phyloP scores from a whole-genome alignment of 768 basidiomycete genomes.

The Leccinum sublutescens region DNA sequence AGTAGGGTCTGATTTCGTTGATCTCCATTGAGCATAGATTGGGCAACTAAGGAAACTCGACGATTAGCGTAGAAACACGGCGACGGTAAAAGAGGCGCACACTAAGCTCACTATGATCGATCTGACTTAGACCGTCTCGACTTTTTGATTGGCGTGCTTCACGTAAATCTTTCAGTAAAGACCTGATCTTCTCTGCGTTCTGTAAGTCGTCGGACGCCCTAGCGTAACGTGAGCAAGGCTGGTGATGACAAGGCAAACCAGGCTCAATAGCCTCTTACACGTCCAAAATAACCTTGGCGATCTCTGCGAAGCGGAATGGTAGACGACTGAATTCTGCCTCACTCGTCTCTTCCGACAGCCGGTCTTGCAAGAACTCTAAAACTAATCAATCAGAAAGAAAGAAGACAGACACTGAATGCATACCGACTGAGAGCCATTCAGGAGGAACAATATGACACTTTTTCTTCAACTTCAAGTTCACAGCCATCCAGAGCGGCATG shows the following conservation, averaged over 20 bases:
- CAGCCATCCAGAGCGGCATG: slow-evolving; percentile 96
- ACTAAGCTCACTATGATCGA: slow-evolving; percentile 80
- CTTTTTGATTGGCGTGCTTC: slow-evolving; percentile 95
- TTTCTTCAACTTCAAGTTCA: slow-evolving; percentile 90
- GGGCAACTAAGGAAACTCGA: slow-evolving; percentile 52
- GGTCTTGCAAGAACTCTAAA: slow-evolving; percentile 77
- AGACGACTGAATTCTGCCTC: slow-evolving; percentile 71
- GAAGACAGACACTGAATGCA: slow-evolving; percentile 23
- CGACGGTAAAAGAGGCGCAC: slow-evolving; percentile 42
- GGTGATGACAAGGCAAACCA: not conserved
- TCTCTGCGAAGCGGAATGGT: slow-evolving; percentile 87
- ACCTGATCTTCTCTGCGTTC: slow-evolving; percentile 78
- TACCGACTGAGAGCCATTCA: slow-evolving; percentile 84
- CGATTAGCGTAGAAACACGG: not conserved
- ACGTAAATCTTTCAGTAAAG: slow-evolving; percentile 89
- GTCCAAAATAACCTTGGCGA: slow-evolving; percentile 90
- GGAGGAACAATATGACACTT: slow-evolving; percentile 93
- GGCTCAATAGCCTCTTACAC: slow-evolving; percentile 52
- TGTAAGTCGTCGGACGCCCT: slow-evolving; percentile 92
- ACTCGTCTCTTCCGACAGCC: slow-evolving; percentile 71
- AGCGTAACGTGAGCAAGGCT: not conserved
- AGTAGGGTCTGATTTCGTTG: slow-evolving; percentile 90
- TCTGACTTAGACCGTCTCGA: slow-evolving; percentile 73
- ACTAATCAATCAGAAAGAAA: not conserved
- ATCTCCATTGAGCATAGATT: slow-evolving; percentile 90